Conservation (phyloP, 2,329 filamentous ascomycete species). For the Neofusicoccum cordaticola region DNA sequence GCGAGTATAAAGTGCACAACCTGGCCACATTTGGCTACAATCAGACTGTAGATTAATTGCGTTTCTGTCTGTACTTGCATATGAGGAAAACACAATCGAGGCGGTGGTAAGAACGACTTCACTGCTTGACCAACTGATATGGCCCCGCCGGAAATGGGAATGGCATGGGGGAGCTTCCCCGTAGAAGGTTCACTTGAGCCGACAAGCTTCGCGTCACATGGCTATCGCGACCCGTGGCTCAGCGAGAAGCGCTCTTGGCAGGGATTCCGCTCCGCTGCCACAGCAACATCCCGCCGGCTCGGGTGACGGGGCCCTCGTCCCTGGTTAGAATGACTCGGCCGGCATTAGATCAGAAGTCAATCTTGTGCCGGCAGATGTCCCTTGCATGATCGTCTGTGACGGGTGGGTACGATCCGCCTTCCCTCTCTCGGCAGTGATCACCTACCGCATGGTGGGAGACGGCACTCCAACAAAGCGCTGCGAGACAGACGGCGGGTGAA, state of each 20-base stretch:
- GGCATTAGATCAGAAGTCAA: background rate
- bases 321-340: background rate
- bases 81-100: background rate
- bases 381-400: slow-evolving; percentile 5
- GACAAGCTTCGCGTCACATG: background rate
- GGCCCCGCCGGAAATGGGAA: background rate
- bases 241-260: background rate
- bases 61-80: background rate
- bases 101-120: background rate
- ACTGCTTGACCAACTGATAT: background rate
- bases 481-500: background rate
- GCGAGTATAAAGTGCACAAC: slow-evolving; percentile 24
- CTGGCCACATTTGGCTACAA: slow-evolving; percentile 12
- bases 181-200: background rate
- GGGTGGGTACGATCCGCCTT: background rate
- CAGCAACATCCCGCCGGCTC: background rate
- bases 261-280: background rate
- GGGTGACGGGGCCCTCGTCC: background rate
- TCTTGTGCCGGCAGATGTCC: background rate
- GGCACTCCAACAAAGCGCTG: background rate
- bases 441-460: background rate
- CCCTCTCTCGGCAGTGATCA: background rate
- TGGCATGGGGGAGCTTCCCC: background rate
- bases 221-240: background rate
- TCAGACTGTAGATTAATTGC: background rate